A percentile compares a stretch with the other conserved stretches of the same genome.
Evolutionary conservation across 2,329 filamentous ascomycete species (phyloP).

Genomic region (Monosporascus cannonballus): DNA sequence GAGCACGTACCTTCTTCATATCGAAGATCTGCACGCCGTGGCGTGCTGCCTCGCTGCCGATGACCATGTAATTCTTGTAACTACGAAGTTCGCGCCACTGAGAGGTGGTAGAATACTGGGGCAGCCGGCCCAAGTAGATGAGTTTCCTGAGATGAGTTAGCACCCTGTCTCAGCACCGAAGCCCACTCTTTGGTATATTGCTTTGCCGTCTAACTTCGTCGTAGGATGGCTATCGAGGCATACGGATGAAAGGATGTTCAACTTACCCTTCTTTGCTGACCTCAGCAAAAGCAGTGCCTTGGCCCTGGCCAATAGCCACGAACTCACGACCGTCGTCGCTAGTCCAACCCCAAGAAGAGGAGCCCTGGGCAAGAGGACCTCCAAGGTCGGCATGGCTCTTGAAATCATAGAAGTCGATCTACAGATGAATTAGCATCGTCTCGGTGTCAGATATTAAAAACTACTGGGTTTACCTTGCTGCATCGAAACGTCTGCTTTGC

Average conservation of each 20-base stretch:
- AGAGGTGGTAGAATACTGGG: slow-evolving; percentile 28
- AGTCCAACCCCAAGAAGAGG: slow-evolving; percentile 42
- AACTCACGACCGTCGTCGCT: slow-evolving; percentile 42
- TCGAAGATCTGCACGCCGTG: slow-evolving; percentile 61
- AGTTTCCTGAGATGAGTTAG: slow-evolving; percentile 21
- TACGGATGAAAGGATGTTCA: too few relatives aligned
- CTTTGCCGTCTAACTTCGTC: too few relatives aligned
- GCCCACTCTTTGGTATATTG: too few relatives aligned
- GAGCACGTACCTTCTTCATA: slow-evolving; percentile 34
- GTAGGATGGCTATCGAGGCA: too few relatives aligned
- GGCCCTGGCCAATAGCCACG: slow-evolving; percentile 40
- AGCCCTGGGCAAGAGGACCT: slow-evolving; percentile 30
- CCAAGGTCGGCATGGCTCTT: slow-evolving; percentile 47
- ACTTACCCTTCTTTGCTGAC: slow-evolving; percentile 32
- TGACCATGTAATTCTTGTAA: slow-evolving; percentile 28
- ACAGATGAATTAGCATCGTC: not conserved
- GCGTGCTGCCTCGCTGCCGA: slow-evolving; percentile 34
- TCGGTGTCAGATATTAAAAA: not conserved
- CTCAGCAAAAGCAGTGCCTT: slow-evolving; percentile 45
- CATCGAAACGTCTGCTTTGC: slow-evolving; percentile 41
- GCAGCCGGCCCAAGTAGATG: slow-evolving; percentile 39
- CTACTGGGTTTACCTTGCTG: slow-evolving; percentile 27
- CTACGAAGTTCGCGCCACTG: slow-evolving; percentile 37
- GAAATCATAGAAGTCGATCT: slow-evolving; percentile 23
- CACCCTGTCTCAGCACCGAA: too few relatives aligned